Percentiles rank a stretch among this genome's conserved stretches.
Conservation (phyloP, 2,329 filamentous ascomycete genomes). For the Beauveria bassiana region DNA sequence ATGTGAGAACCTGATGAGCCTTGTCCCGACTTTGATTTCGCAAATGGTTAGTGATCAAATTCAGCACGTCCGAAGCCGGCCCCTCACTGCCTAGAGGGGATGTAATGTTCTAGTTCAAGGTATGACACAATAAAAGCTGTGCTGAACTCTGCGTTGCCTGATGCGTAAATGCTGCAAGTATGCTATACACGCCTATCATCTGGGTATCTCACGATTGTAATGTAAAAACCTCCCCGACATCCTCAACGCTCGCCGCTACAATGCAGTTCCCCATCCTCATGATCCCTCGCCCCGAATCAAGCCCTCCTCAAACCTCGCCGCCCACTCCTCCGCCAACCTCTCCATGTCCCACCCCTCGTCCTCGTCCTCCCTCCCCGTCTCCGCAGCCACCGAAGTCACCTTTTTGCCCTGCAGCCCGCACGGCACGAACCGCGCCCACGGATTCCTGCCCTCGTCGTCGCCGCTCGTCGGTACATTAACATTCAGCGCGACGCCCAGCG, state of each 20-base stretch:
- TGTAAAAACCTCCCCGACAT: neutral
- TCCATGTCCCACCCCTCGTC: constrained; percentile 20
- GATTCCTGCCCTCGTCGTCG: constrained; percentile 30
- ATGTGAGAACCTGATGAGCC: too few species aligned
- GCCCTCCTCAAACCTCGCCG: constrained; percentile 26
- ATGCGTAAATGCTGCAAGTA: neutral
- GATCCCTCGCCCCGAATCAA: constrained; percentile 11
- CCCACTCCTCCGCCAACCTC: constrained; percentile 25
- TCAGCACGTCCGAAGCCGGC: too few species aligned
- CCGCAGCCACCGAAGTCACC: constrained; percentile 63
- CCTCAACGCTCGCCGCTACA: neutral
- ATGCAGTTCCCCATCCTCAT: neutral
- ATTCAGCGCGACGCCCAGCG: constrained; percentile 78
- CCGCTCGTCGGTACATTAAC: constrained; percentile 50
- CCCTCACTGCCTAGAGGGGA: too few species aligned
- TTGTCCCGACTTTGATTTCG: too few species aligned
- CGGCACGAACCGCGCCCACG: constrained; percentile 69
- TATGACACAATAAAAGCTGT: too few species aligned
- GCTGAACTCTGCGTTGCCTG: too few species aligned
- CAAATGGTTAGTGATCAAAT: too few species aligned
- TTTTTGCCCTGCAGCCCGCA: constrained; percentile 77
- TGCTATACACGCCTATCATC: neutral
- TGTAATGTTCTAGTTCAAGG: too few species aligned
- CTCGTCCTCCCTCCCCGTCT: constrained; percentile 27
- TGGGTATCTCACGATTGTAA: constrained; percentile 2